Evolutionary conservation across 2,329 filamentous ascomycete species (phyloP).

Genomic region (Botryotinia narcissicola): DNA sequence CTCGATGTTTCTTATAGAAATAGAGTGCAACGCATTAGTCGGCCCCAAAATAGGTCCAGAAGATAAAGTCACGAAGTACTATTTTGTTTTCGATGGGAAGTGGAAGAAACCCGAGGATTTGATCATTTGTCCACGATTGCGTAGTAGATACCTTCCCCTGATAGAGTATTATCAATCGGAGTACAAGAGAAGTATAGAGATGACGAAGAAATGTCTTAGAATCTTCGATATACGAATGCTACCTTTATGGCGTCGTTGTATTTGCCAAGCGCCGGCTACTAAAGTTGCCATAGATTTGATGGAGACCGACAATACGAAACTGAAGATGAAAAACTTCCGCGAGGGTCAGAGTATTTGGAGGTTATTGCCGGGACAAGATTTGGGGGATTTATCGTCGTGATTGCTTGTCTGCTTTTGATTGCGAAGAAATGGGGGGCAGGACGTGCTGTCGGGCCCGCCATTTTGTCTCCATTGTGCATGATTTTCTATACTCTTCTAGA

Average conservation of each 20-base stretch:
- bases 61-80: too few relatives aligned
- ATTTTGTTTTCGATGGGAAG: not conserved
- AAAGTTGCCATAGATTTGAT: not conserved
- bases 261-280: not conserved
- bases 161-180: not conserved
- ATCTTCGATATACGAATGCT: not conserved
- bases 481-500: not conserved
- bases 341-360: not conserved
- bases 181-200: not conserved
- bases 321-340: not conserved
- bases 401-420: not conserved
- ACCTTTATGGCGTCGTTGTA: not conserved
- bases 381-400: not conserved
- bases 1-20: not conserved
- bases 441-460: not conserved
- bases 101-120: slow-evolving; percentile 3
- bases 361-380: not conserved
- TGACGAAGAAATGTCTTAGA: too few relatives aligned
- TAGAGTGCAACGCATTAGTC: not conserved
- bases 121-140: slow-evolving; percentile 1
- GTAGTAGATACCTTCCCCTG: not conserved
- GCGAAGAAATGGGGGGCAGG: not conserved
- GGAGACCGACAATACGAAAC: not conserved
- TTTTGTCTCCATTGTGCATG: not conserved
- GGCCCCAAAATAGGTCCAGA: not conserved